Base-by-base conservation (phyloP, 2,329 filamentous ascomycete species). In the Colletotrichum musicola region DNA sequence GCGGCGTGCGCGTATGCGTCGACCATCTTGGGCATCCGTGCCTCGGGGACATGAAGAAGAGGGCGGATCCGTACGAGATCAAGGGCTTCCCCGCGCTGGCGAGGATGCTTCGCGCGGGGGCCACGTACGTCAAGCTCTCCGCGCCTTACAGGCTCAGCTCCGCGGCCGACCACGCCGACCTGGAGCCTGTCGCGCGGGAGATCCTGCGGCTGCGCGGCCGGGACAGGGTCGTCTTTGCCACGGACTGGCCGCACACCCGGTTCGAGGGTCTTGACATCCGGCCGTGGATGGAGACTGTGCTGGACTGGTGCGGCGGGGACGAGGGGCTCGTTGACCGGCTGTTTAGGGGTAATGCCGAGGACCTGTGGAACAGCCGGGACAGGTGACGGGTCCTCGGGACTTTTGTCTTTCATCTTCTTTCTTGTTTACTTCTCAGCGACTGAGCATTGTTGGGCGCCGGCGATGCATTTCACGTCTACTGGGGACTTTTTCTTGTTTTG, bases 211-310 rank as follows among this genome's bases (percentile, higher is more conserved):
- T 81, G 4, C 83, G 81, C 12, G 80, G 80, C 2, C 76, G 81
- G 18, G 74, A 67, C 22, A 79, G 82, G 16, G 79, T 88, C 10
- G 82, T 90, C 0, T 90, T 88, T 75, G 88, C 87, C 1, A 88
- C 86, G 0, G 88, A 90, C 72, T 90, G 88, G 89, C 89, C 89
- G 20, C 88, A 90, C 75, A 91, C 89, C 3, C 80, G 88, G 13
- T 90, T 86, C 68, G 85, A 89, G 22, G 84, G 84, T 2, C 71
- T 89, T 2, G 84, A 90, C 72, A 86, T 89, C 22, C 79, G 75
- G 54, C 84, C 84, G 0, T 90, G 86, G 74, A 81, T 88, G 30
- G 81, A 88, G 66, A 80, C 77, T 60, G 85, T 87, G 56, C 74
- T 90, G 62, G 79, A 84, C 14, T 86, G 86, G 82, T 88, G 86